Evolutionary conservation across 2,329 filamentous ascomycete species (phyloP), one percentile per base, ranked within the genome.

Genomic region (Colletotrichum simmondsii): DNA sequence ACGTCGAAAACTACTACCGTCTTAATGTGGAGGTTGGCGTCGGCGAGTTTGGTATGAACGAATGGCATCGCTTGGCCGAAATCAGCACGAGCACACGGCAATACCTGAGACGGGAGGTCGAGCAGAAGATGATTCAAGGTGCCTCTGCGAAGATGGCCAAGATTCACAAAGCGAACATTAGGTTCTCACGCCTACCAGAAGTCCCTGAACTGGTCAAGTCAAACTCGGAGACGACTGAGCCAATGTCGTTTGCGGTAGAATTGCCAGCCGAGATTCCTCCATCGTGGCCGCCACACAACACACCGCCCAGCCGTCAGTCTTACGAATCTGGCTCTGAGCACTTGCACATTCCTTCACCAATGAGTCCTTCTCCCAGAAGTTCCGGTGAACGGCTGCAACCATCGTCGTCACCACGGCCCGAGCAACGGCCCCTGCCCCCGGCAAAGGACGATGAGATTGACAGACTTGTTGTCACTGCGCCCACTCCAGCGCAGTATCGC

Each of bases 21-120:
- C 87, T 98, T n/a, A 99, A 99, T 76, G 97, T 98, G 53, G 95
- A 98, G 80, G 92, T 98, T 19, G 97, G 96, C 1, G 95, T 98
- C 3, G 95, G 96, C 65, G 97, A 98, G 80, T 98, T 98, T 81
- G 96, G 94, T 64, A 98, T 99, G 95, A 99, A 98, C 80, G 97
- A 98, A 81, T 99, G 97, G 97, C 91, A 94, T 78, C 91, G 95
- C 4, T 85, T 98, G n/a, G 93, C 94, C 30, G 96, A 98, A 65
- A 98, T 99, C 83, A 98, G 94, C 85, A 98, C 95, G 16, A 93
- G 93, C 79, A 99, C 97, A 0, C 90, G 94, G 76, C 91, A 93
- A 75, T 99, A 98, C 80, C 89, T 99, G 65, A 86, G 88, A 8
- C 92, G 92, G 74, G 87, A 89, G 12, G 91, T 91, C 0, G 92